phyloP scores from a whole-genome alignment of 1,284 basidiomycete species.

The Rhodotorula sp. region DNA sequence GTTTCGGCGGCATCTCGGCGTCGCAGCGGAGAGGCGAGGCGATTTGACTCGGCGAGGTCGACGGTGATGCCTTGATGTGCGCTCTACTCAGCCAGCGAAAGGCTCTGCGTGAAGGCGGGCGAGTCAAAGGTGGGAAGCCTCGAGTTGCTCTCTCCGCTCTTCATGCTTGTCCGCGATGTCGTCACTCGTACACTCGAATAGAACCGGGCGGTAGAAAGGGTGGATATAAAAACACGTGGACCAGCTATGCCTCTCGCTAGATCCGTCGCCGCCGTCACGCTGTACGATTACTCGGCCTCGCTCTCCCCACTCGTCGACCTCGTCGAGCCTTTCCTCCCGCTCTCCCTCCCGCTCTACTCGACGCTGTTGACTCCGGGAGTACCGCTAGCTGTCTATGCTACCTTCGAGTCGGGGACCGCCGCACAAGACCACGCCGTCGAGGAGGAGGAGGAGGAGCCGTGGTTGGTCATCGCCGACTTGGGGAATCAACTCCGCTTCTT shows the following conservation, averaged over 20 bases:
- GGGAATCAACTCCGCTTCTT: constrained; percentile 28
- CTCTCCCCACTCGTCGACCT: constrained; percentile 6
- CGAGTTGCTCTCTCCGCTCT: no score
- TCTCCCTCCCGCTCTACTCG: constrained; percentile 16
- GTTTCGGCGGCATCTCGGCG: constrained; percentile 15
- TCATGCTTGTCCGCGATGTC: no score
- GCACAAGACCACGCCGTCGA: background rate
- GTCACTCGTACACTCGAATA: no score
- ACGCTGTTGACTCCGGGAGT: constrained; percentile 7
- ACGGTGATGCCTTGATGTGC: no score
- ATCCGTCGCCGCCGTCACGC: background rate
- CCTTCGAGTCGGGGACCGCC: constrained; percentile 7
- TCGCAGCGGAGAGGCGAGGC: no score
- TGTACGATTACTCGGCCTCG: background rate
- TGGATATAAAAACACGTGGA: no score
- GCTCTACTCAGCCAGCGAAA: no score
- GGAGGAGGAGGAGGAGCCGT: background rate
- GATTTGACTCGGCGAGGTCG: no score
- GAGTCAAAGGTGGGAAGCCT: no score
- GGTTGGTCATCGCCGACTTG: constrained; percentile 14
- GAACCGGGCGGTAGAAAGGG: no score
- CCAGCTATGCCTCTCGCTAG: background rate
- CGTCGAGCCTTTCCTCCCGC: constrained; percentile 2
- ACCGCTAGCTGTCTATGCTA: background rate
- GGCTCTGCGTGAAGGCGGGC: no score